Conservation (phyloP, 495 filamentous ascomycete species). For the Venustampulla echinocandica region DNA sequence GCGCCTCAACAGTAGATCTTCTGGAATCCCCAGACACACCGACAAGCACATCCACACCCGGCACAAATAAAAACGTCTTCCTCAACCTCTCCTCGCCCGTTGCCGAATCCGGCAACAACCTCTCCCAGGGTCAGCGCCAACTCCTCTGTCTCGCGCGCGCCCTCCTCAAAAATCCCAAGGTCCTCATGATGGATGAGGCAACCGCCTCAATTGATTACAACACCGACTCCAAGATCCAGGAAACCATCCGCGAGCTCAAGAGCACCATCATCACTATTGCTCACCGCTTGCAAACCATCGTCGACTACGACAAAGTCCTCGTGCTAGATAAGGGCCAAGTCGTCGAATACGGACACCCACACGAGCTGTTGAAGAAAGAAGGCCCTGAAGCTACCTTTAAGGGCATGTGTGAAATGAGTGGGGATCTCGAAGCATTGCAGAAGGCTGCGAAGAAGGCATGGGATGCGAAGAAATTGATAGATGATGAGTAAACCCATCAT, state of each 20-base stretch:
- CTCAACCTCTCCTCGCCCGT: slow-evolving; percentile 75
- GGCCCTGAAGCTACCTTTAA: slow-evolving; percentile 60
- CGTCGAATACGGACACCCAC: slow-evolving; percentile 82
- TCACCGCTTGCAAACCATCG: slow-evolving; percentile 93
- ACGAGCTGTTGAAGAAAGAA: slow-evolving; percentile 44
- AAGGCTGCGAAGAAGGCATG: slow-evolving; percentile 69
- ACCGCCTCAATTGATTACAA: slow-evolving; percentile 97
- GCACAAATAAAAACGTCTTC: slow-evolving; percentile 88
- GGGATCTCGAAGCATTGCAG: slow-evolving; percentile 65
- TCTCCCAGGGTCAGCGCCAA: slow-evolving; percentile 94
- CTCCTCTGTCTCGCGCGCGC: slow-evolving; percentile 92
- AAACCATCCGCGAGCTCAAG: slow-evolving; percentile 80
- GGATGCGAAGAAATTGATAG: slow-evolving; percentile 35
- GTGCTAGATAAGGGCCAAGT: slow-evolving; percentile 86
- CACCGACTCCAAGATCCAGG: slow-evolving; percentile 93
- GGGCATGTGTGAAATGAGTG: slow-evolving; percentile 93
- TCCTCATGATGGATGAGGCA: slow-evolving; percentile 98
- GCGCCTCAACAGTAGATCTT: slow-evolving; percentile 4
- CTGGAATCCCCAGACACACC: slow-evolving; percentile 19
- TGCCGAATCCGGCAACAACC: slow-evolving; percentile 87
- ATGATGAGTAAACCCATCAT: slow-evolving; percentile 33
- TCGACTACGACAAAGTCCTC: slow-evolving; percentile 97
- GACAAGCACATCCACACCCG: slow-evolving; percentile 29
- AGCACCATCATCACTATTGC: slow-evolving; percentile 97
- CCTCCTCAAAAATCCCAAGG: slow-evolving; percentile 81